Percentiles rank a stretch among this genome's conserved stretches.
phyloP scores from a whole-genome alignment of 345 rosid genomes.

The Bruguiera gymnorhiza region DNA sequence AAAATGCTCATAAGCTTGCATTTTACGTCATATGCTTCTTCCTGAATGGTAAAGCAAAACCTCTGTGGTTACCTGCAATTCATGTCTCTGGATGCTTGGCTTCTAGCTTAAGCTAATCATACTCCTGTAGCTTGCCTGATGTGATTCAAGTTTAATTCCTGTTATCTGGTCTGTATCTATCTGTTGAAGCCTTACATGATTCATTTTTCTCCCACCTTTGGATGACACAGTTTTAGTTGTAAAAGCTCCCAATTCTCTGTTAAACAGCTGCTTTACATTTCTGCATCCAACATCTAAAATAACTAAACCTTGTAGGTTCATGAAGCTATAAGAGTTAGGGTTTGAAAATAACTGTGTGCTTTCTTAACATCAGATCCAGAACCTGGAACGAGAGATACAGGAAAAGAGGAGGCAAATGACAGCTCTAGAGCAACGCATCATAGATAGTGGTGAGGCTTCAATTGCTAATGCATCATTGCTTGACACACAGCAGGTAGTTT shows the following conservation, averaged over 20 bases:
- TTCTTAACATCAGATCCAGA: slow-evolving; percentile 54
- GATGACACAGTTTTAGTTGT: background rate
- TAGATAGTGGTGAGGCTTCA: slow-evolving; percentile 93
- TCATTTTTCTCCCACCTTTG: background rate
- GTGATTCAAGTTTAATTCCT: background rate
- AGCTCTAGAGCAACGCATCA: slow-evolving; percentile 73
- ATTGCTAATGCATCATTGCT: slow-evolving; percentile 82
- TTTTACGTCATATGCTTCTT: background rate
- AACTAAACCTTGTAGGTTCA: too few species aligned
- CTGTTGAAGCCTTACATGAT: background rate
- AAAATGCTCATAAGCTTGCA: too few species aligned
- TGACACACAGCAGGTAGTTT: slow-evolving; percentile 93
- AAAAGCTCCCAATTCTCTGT: background rate
- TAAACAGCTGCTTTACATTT: background rate
- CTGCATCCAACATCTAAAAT: background rate
- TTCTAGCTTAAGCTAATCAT: background rate
- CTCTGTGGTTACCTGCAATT: background rate
- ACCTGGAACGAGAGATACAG: slow-evolving; percentile 80
- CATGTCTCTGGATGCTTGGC: background rate
- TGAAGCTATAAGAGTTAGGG: background rate
- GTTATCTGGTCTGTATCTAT: too few species aligned
- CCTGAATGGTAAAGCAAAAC: background rate
- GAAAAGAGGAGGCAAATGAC: slow-evolving; percentile 93
- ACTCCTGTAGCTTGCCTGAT: background rate
- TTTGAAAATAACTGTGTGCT: slow-evolving; percentile 7